These are phyloP conservation scores for Lippia alba DNA, from an alignment of 305 asterid species.

Conservation along the genomic window DNA sequence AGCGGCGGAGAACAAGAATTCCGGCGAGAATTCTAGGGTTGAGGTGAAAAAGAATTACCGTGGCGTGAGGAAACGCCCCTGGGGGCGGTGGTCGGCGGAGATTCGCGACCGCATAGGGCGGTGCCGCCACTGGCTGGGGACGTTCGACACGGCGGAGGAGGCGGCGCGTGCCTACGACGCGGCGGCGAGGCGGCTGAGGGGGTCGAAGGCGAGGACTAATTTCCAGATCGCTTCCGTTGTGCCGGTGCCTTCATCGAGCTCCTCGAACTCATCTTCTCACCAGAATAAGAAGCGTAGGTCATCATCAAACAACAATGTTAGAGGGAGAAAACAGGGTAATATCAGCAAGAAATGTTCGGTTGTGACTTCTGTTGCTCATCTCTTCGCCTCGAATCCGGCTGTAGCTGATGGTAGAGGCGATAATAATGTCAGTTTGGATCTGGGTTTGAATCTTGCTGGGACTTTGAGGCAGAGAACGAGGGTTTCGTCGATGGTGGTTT, in stretches of 20 bases:
- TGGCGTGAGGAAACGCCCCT: constrained; percentile 93
- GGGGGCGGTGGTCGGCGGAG: constrained; percentile 99
- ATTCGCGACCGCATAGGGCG: constrained; percentile 91
- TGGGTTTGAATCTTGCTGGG: constrained; percentile 49
- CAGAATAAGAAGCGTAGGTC: constrained; percentile 27
- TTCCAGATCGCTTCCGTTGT: constrained; percentile 61
- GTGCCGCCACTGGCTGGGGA: constrained; percentile 97
- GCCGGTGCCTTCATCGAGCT: constrained; percentile 39
- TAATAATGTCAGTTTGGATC: constrained; percentile 40
- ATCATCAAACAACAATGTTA: background rate
- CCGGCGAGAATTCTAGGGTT: background rate
- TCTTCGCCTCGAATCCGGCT: constrained; percentile 50
- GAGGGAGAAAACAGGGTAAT: constrained; percentile 15
- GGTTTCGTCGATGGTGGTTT: constrained; percentile 35
- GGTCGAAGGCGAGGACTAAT: constrained; percentile 81
- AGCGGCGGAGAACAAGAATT: background rate
- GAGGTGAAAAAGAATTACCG: constrained; percentile 54
- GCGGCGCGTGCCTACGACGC: constrained; percentile 95
- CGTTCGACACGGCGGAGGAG: constrained; percentile 92
- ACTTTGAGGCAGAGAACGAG: constrained; percentile 24
- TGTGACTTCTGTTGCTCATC: constrained; percentile 66
- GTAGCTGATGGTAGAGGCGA: background rate
- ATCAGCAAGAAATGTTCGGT: constrained; percentile 52
- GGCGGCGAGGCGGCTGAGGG: constrained; percentile 84
- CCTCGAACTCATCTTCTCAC: constrained; percentile 30